A percentile compares a stretch with the other conserved stretches of the same genome.
Conservation (phyloP, 495 filamentous ascomycete genomes). For the Hypoxylon cercidicola region DNA sequence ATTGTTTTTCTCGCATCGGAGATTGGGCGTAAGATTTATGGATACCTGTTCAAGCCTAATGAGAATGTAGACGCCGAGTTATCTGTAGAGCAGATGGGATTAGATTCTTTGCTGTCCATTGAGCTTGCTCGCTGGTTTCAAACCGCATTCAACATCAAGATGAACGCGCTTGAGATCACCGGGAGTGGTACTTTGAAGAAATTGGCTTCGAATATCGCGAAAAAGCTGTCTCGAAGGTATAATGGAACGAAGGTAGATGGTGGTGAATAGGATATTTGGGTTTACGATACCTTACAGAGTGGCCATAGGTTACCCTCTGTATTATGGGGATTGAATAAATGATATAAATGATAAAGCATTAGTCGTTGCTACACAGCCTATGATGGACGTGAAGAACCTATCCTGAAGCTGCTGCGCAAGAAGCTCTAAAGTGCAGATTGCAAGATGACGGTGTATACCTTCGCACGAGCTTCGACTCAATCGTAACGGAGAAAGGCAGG, state of each 20-base stretch:
- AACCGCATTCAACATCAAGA: conserved; percentile 37
- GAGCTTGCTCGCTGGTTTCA: conserved; percentile 51
- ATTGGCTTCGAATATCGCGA: conserved; percentile 36
- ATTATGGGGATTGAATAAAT: too few species aligned
- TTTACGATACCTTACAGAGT: too few species aligned
- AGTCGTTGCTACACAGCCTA: too few species aligned
- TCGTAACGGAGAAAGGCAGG: conserved; percentile 21
- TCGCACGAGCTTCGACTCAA: conserved; percentile 44
- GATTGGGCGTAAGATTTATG: conserved; percentile 47
- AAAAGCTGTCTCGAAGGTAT: too few species aligned
- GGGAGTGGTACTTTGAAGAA: conserved; percentile 46
- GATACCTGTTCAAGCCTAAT: conserved; percentile 45
- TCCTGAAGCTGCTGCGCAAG: too few species aligned
- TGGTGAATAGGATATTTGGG: too few species aligned
- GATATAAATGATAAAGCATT: too few species aligned
- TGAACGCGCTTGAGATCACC: conserved; percentile 54
- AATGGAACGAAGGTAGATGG: too few species aligned
- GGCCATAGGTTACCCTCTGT: too few species aligned
- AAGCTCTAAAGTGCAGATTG: conserved; percentile 6
- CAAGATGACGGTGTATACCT: conserved; percentile 36
- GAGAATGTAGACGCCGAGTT: conserved; percentile 43
- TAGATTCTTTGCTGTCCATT: conserved; percentile 54
- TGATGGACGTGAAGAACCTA: too few species aligned
- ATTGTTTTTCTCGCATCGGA: conserved; percentile 43
- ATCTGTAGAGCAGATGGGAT: conserved; percentile 45